Evolutionary conservation across 345 rosid genomes (phyloP).

Genomic region (Firmiana major): DNA sequence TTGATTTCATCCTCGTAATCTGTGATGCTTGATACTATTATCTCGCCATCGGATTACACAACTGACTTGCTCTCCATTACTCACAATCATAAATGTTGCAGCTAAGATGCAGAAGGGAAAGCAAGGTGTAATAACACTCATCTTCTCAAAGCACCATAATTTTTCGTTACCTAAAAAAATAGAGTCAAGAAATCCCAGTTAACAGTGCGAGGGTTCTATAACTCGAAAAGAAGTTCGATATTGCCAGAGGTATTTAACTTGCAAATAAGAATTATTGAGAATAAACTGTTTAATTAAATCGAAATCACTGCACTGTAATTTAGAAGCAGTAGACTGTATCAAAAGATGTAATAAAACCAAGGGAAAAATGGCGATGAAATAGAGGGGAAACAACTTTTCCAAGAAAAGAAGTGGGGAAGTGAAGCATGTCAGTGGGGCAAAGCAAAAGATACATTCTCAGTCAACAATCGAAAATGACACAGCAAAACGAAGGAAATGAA

Average conservation of each 20-base stretch:
- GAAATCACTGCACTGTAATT: no score
- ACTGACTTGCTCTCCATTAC: neutral
- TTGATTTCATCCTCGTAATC: neutral
- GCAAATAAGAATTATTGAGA: no score
- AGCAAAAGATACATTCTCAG: no score
- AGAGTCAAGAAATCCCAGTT: neutral
- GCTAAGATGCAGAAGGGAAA: no score
- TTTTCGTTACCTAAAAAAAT: conserved; percentile 58
- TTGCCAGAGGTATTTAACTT: no score
- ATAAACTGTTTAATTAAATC: no score
- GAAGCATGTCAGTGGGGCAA: no score
- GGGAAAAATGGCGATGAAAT: no score
- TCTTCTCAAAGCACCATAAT: conserved; percentile 87
- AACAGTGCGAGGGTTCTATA: neutral
- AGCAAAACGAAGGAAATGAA: neutral
- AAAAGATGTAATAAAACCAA: neutral
- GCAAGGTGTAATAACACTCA: conserved; percentile 1
- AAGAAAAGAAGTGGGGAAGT: no score
- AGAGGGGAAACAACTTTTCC: no score
- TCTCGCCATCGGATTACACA: neutral
- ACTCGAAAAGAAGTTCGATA: neutral
- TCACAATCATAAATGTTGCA: no score
- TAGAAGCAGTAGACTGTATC: neutral
- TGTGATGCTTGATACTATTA: neutral
- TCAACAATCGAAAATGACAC: neutral